Conservation (phyloP, 139 green algal species). For the Desmodesmus armatus region DNA sequence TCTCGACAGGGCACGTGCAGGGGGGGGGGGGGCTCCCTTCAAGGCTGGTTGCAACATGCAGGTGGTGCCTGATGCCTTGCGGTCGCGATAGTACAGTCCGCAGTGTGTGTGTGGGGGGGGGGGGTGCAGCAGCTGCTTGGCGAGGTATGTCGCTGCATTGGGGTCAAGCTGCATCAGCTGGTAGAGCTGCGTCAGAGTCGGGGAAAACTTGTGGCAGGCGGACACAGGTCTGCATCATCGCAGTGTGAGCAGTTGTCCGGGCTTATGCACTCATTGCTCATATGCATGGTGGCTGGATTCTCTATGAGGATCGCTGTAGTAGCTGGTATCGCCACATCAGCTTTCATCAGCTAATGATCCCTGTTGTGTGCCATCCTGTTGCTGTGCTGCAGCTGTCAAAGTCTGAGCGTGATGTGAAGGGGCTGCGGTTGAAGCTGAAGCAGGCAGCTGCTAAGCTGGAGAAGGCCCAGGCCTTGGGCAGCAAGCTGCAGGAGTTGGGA, state of each 20-base stretch:
- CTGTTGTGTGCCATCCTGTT: not conserved
- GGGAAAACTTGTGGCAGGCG: no score
- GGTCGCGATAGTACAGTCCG: no score
- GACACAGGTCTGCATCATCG: no score
- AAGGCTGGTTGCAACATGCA: not conserved
- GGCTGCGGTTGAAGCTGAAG: conserved; percentile 25
- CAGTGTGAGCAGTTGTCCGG: no score
- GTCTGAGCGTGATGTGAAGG: conserved; percentile 27
- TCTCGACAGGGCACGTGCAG: no score
- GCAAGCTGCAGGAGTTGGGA: conserved; percentile 30
- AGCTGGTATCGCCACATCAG: not conserved
- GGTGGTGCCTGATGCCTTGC: not conserved
- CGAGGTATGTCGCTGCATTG: no score
- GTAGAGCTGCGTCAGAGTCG: no score
- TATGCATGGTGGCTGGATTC: not conserved
- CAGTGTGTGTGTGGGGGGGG: no score
- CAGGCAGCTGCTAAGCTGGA: conserved; percentile 16
- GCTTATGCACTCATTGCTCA: no score
- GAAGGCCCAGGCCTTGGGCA: conserved; percentile 4
- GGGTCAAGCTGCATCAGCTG: no score
- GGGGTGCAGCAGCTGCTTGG: no score
- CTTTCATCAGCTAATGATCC: not conserved
- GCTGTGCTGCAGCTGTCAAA: conserved; percentile 33
- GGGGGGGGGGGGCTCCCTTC: no score
- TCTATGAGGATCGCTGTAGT: not conserved